Conservation (phyloP, 2,329 filamentous ascomycete genomes). For the Phoma herbarum region DNA sequence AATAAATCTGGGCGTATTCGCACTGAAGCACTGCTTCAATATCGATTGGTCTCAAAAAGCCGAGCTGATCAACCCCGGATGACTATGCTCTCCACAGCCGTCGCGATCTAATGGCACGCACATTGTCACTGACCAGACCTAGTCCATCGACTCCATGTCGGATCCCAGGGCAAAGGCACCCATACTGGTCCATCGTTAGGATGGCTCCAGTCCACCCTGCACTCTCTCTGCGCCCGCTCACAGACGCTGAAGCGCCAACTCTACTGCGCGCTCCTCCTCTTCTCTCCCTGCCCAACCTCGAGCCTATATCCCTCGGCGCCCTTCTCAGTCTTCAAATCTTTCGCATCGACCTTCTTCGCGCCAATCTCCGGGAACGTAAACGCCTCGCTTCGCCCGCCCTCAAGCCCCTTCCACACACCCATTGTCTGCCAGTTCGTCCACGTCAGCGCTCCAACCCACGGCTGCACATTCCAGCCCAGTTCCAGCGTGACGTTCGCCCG, state of each 20-base stretch:
- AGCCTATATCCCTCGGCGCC: conserved; percentile 59
- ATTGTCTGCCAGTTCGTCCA: conserved; percentile 69
- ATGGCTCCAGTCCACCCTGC: too few relatives aligned
- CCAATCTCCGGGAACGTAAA: conserved; percentile 75
- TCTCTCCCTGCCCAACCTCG: conserved; percentile 48
- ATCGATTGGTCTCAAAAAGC: not conserved
- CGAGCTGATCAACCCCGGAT: not conserved
- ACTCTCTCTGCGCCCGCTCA: too few relatives aligned
- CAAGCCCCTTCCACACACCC: conserved; percentile 71
- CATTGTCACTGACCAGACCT: not conserved
- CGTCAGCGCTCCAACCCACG: conserved; percentile 88
- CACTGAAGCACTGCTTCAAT: not conserved
- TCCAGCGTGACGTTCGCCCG: conserved; percentile 77
- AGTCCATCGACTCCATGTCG: not conserved
- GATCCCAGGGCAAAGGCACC: not conserved
- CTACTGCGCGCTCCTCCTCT: conserved; percentile 30
- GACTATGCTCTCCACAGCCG: not conserved
- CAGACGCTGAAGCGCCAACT: not conserved
- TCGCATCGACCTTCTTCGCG: conserved; percentile 66
- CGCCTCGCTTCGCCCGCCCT: conserved; percentile 69
- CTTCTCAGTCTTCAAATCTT: conserved; percentile 58
- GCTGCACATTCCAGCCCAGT: conserved; percentile 96
- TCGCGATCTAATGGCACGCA: not conserved
- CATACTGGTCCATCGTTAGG: too few relatives aligned
- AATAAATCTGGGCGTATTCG: not conserved